A percentile compares a stretch with the other conserved stretches of the same genome.
Conservation (phyloP, 176 grass and related monocot genomes). For the Avena insularis region DNA sequence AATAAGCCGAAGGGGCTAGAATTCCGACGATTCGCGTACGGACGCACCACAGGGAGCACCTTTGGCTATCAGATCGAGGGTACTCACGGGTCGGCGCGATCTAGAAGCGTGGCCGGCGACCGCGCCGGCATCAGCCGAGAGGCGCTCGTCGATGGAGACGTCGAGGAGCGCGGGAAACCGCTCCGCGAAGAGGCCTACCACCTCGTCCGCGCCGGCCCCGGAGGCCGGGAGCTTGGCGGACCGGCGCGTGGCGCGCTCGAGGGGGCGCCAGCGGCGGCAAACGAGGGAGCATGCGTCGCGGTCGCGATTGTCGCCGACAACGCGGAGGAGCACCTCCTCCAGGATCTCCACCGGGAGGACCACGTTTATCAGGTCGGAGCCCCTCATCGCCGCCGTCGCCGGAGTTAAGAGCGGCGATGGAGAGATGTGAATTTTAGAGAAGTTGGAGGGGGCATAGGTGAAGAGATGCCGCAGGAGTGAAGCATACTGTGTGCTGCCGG, state of each 20-base stretch:
- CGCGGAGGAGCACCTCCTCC: conserved; percentile 55
- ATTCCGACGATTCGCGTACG: not conserved
- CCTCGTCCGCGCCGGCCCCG: conserved; percentile 58
- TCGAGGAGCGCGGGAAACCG: conserved; percentile 64
- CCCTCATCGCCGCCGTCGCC: conserved; percentile 57
- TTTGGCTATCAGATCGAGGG: not conserved
- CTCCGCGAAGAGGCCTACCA: conserved; percentile 47
- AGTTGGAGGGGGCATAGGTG: not conserved
- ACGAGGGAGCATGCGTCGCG: conserved; percentile 72
- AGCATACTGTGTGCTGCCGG: not conserved
- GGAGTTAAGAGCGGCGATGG: conserved; percentile 2
- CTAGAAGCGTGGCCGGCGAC: not conserved
- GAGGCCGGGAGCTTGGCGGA: conserved; percentile 59
- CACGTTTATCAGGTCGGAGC: conserved; percentile 68
- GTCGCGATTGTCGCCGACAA: conserved; percentile 64
- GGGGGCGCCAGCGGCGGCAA: conserved; percentile 68
- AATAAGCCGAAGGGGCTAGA: not conserved
- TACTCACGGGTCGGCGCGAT: conserved; percentile 37
- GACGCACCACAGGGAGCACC: not conserved
- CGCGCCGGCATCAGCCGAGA: not conserved
- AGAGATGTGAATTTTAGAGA: not conserved
- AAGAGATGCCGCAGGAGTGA: conserved; percentile 20
- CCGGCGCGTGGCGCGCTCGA: conserved; percentile 64
- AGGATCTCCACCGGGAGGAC: conserved; percentile 71
- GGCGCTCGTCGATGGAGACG: conserved; percentile 65